These are phyloP conservation scores for Aeschynomene evenia DNA, from an alignment of 306 rosid genomes.

Conservation along the genomic window DNA sequence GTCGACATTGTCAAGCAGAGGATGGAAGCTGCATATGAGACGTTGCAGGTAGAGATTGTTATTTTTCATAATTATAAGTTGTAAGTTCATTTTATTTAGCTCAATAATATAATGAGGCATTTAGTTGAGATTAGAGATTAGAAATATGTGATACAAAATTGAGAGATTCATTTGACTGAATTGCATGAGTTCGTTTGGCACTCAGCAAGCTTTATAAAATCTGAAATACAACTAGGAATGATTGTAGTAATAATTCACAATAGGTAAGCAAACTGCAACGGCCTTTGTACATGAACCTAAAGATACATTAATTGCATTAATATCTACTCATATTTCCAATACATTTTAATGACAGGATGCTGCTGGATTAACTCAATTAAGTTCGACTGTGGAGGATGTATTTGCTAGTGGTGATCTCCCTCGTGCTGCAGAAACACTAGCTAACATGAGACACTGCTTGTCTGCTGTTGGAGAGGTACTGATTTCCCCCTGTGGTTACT, in stretches of 20 bases:
- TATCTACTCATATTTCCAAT: not conserved
- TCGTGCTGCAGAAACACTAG: conserved; percentile 90
- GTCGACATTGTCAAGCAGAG: conserved; percentile 95
- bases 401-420: conserved; percentile 99
- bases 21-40: conserved; percentile 96
- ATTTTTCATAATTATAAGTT: conserved; percentile 6
- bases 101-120: not conserved
- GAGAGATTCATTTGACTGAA: too few relatives aligned
- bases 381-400: conserved; percentile 95
- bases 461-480: conserved; percentile 98
- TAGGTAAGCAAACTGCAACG: too few relatives aligned
- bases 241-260: too few relatives aligned
- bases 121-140: too few relatives aligned
- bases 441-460: conserved; percentile 97
- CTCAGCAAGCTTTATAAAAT: too few relatives aligned
- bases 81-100: not conserved
- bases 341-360: conserved; percentile 69
- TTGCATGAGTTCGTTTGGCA: too few relatives aligned
- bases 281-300: too few relatives aligned
- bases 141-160: too few relatives aligned
- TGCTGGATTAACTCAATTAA: conserved; percentile 96
- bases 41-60: conserved; percentile 67
- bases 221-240: too few relatives aligned
- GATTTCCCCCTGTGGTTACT: conserved; percentile 8
- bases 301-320: too few relatives aligned